phyloP scores from a whole-genome alignment of 2,329 filamentous ascomycete species.

The Aphanoascus verrucosus region DNA sequence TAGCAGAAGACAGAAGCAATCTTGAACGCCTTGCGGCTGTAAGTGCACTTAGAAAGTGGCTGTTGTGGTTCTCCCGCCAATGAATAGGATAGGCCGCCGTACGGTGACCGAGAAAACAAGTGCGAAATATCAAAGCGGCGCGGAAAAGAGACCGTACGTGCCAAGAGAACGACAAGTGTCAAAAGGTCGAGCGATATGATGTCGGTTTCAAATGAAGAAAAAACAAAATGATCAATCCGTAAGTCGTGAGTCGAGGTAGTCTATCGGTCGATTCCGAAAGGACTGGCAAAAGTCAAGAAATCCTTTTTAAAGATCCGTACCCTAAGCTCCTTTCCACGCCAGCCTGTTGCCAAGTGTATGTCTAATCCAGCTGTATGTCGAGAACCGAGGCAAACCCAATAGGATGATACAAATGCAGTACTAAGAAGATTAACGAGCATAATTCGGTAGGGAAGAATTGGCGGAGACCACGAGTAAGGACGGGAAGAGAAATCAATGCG shows the following conservation, averaged over 20 bases:
- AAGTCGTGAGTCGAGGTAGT: constrained; percentile 10
- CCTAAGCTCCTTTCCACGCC: constrained; percentile 10
- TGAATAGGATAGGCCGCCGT: not conserved
- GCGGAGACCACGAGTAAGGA: not conserved
- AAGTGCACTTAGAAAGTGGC: not conserved
- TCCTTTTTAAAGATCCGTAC: constrained; percentile 8
- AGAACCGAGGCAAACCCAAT: constrained; percentile 5
- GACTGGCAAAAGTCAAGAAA: constrained; percentile 6
- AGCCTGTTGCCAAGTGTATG: constrained; percentile 12
- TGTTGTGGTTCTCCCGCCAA: not conserved
- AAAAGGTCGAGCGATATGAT: not conserved
- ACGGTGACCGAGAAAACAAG: not conserved
- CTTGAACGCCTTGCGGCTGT: not conserved
- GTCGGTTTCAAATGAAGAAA: not conserved
- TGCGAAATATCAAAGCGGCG: not conserved
- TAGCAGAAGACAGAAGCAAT: not conserved
- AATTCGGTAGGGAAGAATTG: not conserved
- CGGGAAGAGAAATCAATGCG: not conserved
- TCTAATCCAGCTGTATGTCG: constrained; percentile 13
- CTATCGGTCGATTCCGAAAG: constrained; percentile 7
- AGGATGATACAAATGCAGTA: constrained; percentile 6
- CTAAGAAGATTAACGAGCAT: not conserved
- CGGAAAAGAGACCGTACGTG: not conserved
- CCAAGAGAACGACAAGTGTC: not conserved
- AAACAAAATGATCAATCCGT: constrained; percentile 9